A percentile compares a stretch with the other conserved stretches of the same genome.
Conservation (phyloP, 2,329 filamentous ascomycete species). For the Daldinia eschscholtzii region DNA sequence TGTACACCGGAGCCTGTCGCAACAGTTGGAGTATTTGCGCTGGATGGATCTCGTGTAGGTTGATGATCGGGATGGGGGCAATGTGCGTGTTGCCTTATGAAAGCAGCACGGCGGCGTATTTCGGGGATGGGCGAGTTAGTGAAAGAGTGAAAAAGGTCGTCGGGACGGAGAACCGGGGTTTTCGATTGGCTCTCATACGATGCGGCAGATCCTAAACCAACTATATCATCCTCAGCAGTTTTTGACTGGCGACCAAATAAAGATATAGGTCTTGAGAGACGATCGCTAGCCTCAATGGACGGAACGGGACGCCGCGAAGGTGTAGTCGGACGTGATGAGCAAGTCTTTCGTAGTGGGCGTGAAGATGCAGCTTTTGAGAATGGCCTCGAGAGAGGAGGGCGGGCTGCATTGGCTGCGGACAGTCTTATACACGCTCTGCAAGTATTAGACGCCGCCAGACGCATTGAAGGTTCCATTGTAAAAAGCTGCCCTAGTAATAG, state of each 20-base stretch:
- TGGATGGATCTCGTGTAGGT: constrained; percentile 76
- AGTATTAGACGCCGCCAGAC: constrained; percentile 47
- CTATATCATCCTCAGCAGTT: constrained; percentile 36
- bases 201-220: constrained; percentile 35
- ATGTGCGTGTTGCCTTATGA: constrained; percentile 92
- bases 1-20: constrained; percentile 67
- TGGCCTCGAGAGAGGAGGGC: constrained; percentile 38
- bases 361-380: constrained; percentile 44
- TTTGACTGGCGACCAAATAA: constrained; percentile 48
- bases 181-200: constrained; percentile 36
- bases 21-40: constrained; percentile 72
- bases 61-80: constrained; percentile 93
- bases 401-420: constrained; percentile 38
- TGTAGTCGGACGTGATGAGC: constrained; percentile 24
- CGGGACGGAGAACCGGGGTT: constrained; percentile 66
- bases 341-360: constrained; percentile 27
- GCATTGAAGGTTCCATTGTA: constrained; percentile 51
- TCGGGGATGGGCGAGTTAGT: constrained; percentile 88
- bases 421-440: constrained; percentile 50
- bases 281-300: constrained; percentile 8
- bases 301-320: constrained; percentile 28
- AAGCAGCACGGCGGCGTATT: constrained; percentile 88
- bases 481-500: constrained; percentile 5
- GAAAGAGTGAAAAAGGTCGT: constrained; percentile 95
- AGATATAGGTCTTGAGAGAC: constrained; percentile 46